phyloP scores from a whole-genome alignment of 148 eudicot genomes.

The Rhododendron ferrugineum region DNA sequence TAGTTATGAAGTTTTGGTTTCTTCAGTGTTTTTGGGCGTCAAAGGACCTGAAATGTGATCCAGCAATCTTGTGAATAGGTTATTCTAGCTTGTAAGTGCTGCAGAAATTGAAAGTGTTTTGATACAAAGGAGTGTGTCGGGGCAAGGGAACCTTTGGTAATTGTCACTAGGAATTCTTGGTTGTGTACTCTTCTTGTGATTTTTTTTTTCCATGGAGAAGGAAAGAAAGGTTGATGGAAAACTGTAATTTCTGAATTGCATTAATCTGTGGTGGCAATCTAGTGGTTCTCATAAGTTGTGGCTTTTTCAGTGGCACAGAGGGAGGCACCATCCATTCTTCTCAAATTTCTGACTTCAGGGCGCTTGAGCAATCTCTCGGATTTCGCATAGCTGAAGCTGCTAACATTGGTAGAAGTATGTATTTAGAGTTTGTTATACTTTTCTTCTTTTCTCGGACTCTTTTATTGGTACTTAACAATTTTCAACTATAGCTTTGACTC shows the following conservation, averaged over 20 bases:
- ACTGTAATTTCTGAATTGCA: background rate
- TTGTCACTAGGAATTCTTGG: background rate
- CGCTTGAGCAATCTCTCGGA: constrained; percentile 73
- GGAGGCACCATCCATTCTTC: constrained; percentile 38
- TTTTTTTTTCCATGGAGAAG: background rate
- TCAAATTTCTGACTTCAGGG: constrained; percentile 43
- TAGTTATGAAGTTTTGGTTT: background rate
- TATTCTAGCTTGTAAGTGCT: background rate
- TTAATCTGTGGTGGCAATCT: background rate
- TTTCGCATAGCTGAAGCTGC: constrained; percentile 56
- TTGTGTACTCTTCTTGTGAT: background rate
- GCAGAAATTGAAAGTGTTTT: background rate
- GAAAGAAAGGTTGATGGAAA: background rate
- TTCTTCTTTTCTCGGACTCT: background rate
- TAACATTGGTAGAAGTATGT: constrained; percentile 48
- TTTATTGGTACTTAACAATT: background rate
- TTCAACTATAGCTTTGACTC: background rate
- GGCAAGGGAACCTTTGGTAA: background rate
- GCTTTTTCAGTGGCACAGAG: constrained; percentile 57
- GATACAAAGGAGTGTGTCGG: background rate
- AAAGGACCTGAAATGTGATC: background rate
- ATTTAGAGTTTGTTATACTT: constrained; percentile 9
- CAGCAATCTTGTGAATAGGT: background rate
- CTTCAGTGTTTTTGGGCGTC: background rate
- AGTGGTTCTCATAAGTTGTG: constrained; percentile 7